Conservation (phyloP, 106 monocot genomes). For the Acorus gramineus region DNA sequence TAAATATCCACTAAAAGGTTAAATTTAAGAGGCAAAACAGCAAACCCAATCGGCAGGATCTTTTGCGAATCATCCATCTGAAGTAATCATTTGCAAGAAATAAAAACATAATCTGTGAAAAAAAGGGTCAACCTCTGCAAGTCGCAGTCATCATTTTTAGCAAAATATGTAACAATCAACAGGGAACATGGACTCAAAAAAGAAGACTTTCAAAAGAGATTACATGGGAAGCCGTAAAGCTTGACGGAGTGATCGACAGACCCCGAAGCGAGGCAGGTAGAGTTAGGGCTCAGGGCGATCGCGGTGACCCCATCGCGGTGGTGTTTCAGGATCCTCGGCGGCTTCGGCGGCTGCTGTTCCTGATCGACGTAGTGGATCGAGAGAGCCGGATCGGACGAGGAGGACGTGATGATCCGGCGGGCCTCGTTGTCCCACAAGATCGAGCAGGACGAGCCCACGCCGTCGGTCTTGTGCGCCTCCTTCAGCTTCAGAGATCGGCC, state of each 20-base stretch:
- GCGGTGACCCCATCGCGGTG: constrained; percentile 81
- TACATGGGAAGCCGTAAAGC: constrained; percentile 76
- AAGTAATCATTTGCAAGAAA: too few relatives aligned
- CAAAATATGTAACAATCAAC: too few relatives aligned
- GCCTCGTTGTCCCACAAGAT: constrained; percentile 54
- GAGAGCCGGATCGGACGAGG: constrained; percentile 40
- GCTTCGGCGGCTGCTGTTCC: constrained; percentile 23
- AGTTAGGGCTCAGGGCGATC: constrained; percentile 62
- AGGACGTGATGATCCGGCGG: constrained; percentile 41
- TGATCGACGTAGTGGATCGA: constrained; percentile 40
- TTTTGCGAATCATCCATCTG: too few relatives aligned
- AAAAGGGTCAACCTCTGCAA: too few relatives aligned
- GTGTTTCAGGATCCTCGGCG: constrained; percentile 27
- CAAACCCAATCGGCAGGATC: too few relatives aligned
- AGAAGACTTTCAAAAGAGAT: neutral
- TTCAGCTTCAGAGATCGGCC: constrained; percentile 61
- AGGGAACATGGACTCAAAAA: too few relatives aligned
- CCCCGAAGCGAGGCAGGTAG: constrained; percentile 60
- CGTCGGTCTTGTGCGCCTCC: constrained; percentile 68
- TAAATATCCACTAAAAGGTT: too few relatives aligned
- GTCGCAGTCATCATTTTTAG: too few relatives aligned
- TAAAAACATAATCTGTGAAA: too few relatives aligned
- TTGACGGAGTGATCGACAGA: constrained; percentile 94
- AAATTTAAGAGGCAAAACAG: too few relatives aligned
- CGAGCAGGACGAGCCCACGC: constrained; percentile 43